phyloP scores from a whole-genome alignment of 176 grass and related monocot species.

The Eragrostis curvula region DNA sequence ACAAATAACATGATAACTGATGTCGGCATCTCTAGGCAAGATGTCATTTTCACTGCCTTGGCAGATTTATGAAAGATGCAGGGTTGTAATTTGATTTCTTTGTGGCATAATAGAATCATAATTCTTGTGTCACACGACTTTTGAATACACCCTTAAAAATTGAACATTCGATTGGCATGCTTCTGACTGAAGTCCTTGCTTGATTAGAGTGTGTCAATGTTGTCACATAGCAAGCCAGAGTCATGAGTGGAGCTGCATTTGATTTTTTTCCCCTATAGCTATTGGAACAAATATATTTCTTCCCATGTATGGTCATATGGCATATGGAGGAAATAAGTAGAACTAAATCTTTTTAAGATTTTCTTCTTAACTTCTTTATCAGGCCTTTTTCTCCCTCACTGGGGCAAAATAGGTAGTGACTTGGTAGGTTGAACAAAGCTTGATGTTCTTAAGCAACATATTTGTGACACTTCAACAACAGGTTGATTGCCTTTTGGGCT shows the following conservation, averaged over 20 bases:
- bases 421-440: constrained; percentile 6
- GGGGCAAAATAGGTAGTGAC: not conserved
- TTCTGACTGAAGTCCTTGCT: not conserved
- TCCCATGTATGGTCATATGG: not conserved
- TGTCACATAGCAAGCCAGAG: constrained; percentile 11
- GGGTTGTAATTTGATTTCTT: constrained; percentile 1
- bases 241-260: not conserved
- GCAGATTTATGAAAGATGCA: constrained; percentile 30
- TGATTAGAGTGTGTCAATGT: not conserved
- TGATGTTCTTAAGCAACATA: constrained; percentile 20
- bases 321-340: not conserved
- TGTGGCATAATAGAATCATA: constrained; percentile 6
- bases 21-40: constrained; percentile 29
- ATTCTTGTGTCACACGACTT: not conserved
- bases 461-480: constrained; percentile 6
- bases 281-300: constrained; percentile 6
- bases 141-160: constrained; percentile 7
- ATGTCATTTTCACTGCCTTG: constrained; percentile 26
- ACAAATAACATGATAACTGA: not conserved
- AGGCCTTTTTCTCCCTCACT: constrained; percentile 13
- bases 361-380: constrained; percentile 15
- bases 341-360: not conserved
- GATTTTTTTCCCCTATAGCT: constrained; percentile 17
- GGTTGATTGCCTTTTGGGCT: not conserved
- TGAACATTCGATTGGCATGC: not conserved